Percentiles rank a stretch among this genome's conserved stretches.
Conservation (phyloP, 352 stramenopile species). For the Pseudoperonospora humuli region DNA sequence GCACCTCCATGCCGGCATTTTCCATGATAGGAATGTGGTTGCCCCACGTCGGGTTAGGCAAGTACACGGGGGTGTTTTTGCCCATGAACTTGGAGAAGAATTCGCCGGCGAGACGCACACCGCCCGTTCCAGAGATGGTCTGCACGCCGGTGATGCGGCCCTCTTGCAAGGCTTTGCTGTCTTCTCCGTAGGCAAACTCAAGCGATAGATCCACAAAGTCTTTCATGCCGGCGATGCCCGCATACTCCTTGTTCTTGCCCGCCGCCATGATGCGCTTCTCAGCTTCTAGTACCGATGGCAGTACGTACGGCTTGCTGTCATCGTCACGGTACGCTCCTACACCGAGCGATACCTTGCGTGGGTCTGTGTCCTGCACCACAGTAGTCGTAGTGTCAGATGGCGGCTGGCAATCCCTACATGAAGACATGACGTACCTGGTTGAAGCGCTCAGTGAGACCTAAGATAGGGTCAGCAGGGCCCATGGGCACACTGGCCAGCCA, state of each 20-base stretch:
- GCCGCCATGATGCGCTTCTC: slow-evolving; percentile 92
- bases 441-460: slow-evolving; percentile 90
- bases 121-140: slow-evolving; percentile 97
- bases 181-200: slow-evolving; percentile 95
- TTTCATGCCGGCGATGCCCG: slow-evolving; percentile 93
- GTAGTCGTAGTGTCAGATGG: background rate
- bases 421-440: slow-evolving; percentile 61
- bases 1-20: slow-evolving; percentile 75
- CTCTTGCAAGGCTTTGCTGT: slow-evolving; percentile 87
- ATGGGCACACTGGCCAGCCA: slow-evolving; percentile 87
- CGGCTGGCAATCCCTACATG: background rate
- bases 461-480: slow-evolving; percentile 94
- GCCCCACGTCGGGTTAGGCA: slow-evolving; percentile 98
- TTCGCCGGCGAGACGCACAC: slow-evolving; percentile 93
- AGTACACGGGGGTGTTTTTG: slow-evolving; percentile 90
- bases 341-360: slow-evolving; percentile 94
- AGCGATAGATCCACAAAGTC: slow-evolving; percentile 94
- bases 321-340: slow-evolving; percentile 98
- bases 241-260: slow-evolving; percentile 97
- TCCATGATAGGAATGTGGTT: slow-evolving; percentile 97
- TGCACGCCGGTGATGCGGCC: slow-evolving; percentile 92
- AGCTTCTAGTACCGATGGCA: slow-evolving; percentile 94
- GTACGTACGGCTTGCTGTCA: slow-evolving; percentile 91
- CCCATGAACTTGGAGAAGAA: slow-evolving; percentile 90
- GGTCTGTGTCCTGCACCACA: slow-evolving; percentile 77